A percentile compares a stretch with the other conserved stretches of the same genome.
Conservation (phyloP, 208 protist species). For the Trypanosomatidae sp. region DNA sequence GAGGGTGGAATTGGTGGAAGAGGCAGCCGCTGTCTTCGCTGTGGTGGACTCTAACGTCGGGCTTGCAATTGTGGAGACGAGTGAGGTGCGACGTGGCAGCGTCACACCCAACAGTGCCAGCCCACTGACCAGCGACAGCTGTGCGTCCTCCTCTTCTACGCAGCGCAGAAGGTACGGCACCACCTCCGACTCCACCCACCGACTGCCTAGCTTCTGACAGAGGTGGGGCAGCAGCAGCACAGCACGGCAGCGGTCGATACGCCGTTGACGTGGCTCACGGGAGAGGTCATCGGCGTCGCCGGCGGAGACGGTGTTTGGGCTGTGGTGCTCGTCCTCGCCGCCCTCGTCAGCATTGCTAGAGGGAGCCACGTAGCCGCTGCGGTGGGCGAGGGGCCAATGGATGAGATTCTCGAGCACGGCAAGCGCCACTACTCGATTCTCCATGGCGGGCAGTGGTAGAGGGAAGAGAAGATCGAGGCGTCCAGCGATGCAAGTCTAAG, state of each 20-base stretch:
- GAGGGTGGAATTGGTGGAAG: too few relatives aligned
- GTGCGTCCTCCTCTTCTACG: conserved; percentile 67
- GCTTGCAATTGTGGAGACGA: too few relatives aligned
- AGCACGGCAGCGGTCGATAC: conserved; percentile 47
- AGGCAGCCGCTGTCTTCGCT: too few relatives aligned
- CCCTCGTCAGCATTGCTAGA: conserved; percentile 1
- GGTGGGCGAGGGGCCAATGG: conserved; percentile 58
- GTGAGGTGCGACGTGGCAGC: conserved; percentile 18
- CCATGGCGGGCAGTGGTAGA: conserved; percentile 45
- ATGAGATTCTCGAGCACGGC: conserved; percentile 76
- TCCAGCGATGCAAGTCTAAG: too few relatives aligned
- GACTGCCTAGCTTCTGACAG: conserved; percentile 39
- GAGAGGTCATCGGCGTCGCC: conserved; percentile 39
- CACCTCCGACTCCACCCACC: conserved; percentile 58
- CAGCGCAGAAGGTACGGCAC: conserved; percentile 77
- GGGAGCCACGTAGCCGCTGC: conserved; percentile 24
- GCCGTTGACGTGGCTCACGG: conserved; percentile 48
- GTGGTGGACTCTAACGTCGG: too few relatives aligned
- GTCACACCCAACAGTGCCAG: conserved; percentile 58
- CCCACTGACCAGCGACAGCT: conserved; percentile 51
- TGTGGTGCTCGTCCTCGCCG: conserved; percentile 19
- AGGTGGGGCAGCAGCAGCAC: conserved; percentile 64
- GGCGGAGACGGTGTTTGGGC: conserved; percentile 24
- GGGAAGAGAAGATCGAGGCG: too few relatives aligned
- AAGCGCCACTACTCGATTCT: conserved; percentile 65